These are phyloP conservation scores for Scorias spongiosa DNA, from an alignment of 2,329 filamentous ascomycete species.

Conservation along the genomic window DNA sequence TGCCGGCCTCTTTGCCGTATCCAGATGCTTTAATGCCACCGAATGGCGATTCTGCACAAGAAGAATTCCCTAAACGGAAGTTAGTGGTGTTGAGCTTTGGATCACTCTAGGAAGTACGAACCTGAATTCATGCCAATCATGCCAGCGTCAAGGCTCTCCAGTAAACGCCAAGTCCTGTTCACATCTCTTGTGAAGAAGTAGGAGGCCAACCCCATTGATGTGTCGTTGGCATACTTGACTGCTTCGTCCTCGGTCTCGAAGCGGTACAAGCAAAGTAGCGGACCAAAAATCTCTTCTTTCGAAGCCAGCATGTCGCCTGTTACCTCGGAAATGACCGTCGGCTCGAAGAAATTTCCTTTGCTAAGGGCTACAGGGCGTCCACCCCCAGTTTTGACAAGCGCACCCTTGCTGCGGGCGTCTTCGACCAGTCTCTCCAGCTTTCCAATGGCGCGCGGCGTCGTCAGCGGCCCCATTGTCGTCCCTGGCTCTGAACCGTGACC, in stretches of 20 bases:
- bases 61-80: conserved; percentile 29
- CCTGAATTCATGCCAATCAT: conserved; percentile 44
- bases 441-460: conserved; percentile 38
- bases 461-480: conserved; percentile 47
- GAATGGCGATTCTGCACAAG: conserved; percentile 51
- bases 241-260: conserved; percentile 54
- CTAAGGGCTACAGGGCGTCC: conserved; percentile 6
- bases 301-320: conserved; percentile 41
- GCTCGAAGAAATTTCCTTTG: conserved; percentile 46
- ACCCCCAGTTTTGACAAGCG: conserved; percentile 47
- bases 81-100: too few species aligned
- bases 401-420: conserved; percentile 45
- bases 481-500: conserved; percentile 44
- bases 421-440: conserved; percentile 46
- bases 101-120: too few species aligned
- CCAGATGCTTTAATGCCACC: conserved; percentile 54
- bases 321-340: conserved; percentile 47
- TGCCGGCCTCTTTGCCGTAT: conserved; percentile 53
- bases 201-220: conserved; percentile 48
- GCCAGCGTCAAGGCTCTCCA: conserved; percentile 53
- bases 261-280: conserved; percentile 46
- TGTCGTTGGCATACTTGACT: conserved; percentile 44
- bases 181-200: conserved; percentile 56
- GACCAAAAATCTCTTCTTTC: conserved; percentile 50
- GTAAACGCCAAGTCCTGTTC: conserved; percentile 48